Evolutionary conservation across 1,284 basidiomycete genomes (phyloP).

Genomic region (Coniferiporia sulphurascens): DNA sequence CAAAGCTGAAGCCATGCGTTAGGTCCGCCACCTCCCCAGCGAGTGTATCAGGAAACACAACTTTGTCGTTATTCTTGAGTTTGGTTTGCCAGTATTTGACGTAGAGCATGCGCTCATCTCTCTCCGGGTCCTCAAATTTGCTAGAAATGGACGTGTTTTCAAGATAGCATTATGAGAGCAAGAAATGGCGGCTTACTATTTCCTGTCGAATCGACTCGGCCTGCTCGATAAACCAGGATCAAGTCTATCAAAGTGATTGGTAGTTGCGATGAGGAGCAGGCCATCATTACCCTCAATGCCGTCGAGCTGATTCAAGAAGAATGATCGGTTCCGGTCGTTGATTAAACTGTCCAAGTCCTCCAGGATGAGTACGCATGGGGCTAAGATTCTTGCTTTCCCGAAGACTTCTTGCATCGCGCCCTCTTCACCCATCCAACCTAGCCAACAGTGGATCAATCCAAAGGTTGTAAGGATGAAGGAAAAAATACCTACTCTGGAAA

Average conservation of each 20-base stretch:
- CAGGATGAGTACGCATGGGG: slow-evolving; percentile 72
- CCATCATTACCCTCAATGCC: slow-evolving; percentile 74
- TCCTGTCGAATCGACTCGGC: slow-evolving; percentile 80
- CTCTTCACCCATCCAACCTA: slow-evolving; percentile 65
- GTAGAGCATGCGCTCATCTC: slow-evolving; percentile 60
- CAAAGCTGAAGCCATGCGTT: slow-evolving; percentile 71
- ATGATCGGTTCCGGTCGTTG: slow-evolving; percentile 70
- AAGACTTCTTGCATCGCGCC: slow-evolving; percentile 60
- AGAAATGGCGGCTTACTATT: slow-evolving; percentile 54
- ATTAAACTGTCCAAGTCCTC: slow-evolving; percentile 83
- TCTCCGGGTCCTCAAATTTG: slow-evolving; percentile 51
- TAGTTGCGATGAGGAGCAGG: slow-evolving; percentile 72
- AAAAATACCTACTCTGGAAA: slow-evolving; percentile 46
- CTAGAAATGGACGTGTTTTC: slow-evolving; percentile 19
- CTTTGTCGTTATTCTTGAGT: slow-evolving; percentile 50
- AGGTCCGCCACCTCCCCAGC: slow-evolving; percentile 51
- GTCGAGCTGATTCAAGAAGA: slow-evolving; percentile 82
- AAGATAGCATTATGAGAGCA: neutral
- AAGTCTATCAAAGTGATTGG: slow-evolving; percentile 77
- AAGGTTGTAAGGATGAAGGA: neutral
- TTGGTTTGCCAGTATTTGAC: slow-evolving; percentile 75
- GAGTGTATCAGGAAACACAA: slow-evolving; percentile 63
- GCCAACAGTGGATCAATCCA: neutral
- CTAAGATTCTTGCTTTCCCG: slow-evolving; percentile 55
- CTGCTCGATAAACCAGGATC: slow-evolving; percentile 71